Evolutionary conservation across 768 basidiomycete genomes (phyloP).

Genomic region (Lentinus brumalis): DNA sequence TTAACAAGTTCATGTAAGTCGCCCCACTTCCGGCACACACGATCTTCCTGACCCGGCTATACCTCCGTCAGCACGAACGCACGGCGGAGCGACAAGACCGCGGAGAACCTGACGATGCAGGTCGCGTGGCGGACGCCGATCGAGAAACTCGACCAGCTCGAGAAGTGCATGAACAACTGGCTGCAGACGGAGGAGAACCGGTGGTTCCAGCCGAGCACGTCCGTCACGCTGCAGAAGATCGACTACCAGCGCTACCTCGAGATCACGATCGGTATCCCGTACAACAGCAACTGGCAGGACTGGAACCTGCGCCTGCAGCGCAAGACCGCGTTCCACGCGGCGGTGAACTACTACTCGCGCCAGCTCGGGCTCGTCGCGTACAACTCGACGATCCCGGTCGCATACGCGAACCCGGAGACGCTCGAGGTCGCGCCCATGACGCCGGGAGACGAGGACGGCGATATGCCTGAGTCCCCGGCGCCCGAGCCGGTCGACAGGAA

Average conservation of each 20-base stretch:
- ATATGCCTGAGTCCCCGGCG: constrained; percentile 10
- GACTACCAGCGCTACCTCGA: constrained; percentile 67
- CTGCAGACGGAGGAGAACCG: constrained; percentile 77
- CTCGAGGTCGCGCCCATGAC: constrained; percentile 16
- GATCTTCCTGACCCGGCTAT: constrained; percentile 4
- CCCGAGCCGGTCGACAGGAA: not conserved
- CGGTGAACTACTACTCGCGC: constrained; percentile 70
- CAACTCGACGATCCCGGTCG: constrained; percentile 63
- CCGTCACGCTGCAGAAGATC: constrained; percentile 63
- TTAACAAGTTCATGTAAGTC: constrained; percentile 71
- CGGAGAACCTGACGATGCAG: constrained; percentile 67
- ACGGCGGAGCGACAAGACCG: constrained; percentile 74
- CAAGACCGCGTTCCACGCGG: constrained; percentile 79
- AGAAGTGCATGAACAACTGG: constrained; percentile 72
- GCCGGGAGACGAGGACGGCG: constrained; percentile 20
- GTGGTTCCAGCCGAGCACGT: constrained; percentile 74
- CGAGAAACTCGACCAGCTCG: constrained; percentile 69
- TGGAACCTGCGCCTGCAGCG: constrained; percentile 65
- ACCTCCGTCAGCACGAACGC: constrained; percentile 57
- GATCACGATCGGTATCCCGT: constrained; percentile 64
- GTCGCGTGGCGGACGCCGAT: constrained; percentile 76
- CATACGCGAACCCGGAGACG: constrained; percentile 37
- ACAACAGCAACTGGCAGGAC: constrained; percentile 46
- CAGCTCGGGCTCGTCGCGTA: constrained; percentile 67
- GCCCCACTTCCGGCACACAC: not conserved